Base-by-base conservation (phyloP, 306 rosid genomes). In the Prunus armeniaca region DNA sequence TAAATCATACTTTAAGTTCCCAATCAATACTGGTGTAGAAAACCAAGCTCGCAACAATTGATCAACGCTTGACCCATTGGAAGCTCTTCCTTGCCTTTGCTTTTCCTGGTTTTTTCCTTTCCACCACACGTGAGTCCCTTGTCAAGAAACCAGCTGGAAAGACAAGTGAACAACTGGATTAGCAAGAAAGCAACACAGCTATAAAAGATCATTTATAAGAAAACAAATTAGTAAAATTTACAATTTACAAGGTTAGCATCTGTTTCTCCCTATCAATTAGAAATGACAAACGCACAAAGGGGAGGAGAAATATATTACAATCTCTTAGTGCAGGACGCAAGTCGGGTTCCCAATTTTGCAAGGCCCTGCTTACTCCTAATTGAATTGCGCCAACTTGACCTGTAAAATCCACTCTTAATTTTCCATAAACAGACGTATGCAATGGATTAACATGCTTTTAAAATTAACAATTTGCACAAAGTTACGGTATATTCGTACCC, bases 31-130 rank as follows among this genome's bases (percentile, higher is more conserved):
- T 20, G 15, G 28, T 34, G 54, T 46, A 72, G 63, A 73, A 25
- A 66, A 77, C 32, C 55, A 67, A 79, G 63, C 43, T 76, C 25
- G 13, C 3, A 74, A 64, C 11, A 56, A 46, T 28, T 14, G 56
- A 65, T 88, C 77, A 95, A 83, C 99, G 97, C 83, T 95, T 95
- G 85, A 95, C 97, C 99, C 99, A 95, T 83, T 95, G 99, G 92
- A 84, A 92, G 85, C 97, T 92, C 85, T 89, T 95, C 76, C 99
- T 90, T 87, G 99, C 99, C 87, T 90, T 92, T 24, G 99, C 99
- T 67, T 90, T 92, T 76, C 97, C 99, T 0, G 99, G 97, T 70
- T 95, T 95, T 77, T 95, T 95, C 93, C 99, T 89, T 86, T 95
- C 99, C 28, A 95, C 99, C 71, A 87, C 96, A 50, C 97, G 85